Conservation (phyloP, 441 rosid genomes). For the Aleurites moluccanus region DNA sequence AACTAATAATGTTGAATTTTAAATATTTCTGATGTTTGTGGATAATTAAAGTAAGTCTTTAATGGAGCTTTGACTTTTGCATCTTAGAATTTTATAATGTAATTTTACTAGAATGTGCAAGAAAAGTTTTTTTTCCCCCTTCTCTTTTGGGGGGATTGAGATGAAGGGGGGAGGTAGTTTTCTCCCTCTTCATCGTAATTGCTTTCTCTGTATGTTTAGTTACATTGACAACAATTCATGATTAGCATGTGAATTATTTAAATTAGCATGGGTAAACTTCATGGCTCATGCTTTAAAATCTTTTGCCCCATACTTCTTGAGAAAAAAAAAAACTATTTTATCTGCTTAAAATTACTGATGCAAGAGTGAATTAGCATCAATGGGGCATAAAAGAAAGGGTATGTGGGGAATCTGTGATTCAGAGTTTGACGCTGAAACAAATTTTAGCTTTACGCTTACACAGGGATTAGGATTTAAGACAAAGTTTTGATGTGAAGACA, state of each 20-base stretch:
- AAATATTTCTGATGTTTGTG: background rate
- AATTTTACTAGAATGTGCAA: background rate
- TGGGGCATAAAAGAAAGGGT: background rate
- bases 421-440: background rate
- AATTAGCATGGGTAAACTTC: background rate
- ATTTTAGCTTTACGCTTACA: background rate
- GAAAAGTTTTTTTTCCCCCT: too few species aligned
- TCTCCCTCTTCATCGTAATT: background rate
- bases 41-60: background rate
- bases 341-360: background rate
- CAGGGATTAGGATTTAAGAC: background rate
- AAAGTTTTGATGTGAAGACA: background rate
- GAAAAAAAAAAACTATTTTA: background rate
- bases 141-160: too few species aligned
- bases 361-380: background rate
- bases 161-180: background rate
- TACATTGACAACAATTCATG: background rate
- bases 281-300: background rate
- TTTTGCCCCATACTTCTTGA: background rate
- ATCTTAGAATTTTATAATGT: background rate
- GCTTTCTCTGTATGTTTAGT: background rate
- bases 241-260: background rate
- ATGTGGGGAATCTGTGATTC: background rate
- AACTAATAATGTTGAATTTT: too few species aligned
- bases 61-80: background rate